Base-by-base conservation (phyloP, 768 basidiomycete genomes). In the Russula earlei region DNA sequence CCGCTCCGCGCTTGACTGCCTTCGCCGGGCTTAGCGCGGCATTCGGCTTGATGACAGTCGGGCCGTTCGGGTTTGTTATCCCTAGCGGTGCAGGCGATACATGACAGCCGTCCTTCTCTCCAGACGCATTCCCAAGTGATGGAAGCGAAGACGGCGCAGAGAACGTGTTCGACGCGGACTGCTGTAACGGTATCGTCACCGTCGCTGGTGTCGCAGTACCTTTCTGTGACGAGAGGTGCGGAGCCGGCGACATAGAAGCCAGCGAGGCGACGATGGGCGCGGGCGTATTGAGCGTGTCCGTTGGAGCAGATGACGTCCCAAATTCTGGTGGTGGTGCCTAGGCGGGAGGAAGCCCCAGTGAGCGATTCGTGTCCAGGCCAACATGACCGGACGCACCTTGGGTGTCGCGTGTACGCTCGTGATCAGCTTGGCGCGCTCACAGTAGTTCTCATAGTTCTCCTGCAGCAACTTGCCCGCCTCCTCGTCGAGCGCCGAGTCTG, bases 401-500 rank as follows among this genome's bases (percentile, higher is more conserved):
- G 89, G 87, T 19, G 85, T 90, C 36, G 93, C 94, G 66, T 97
- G 94, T 17, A 97, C 90, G 59, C 81, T 83, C 24, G 92, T 94
- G 64, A 95, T 91, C 20, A 96, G 78, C 67, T 79, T 83, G 15
- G 93, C 93, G 52, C 93, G 84, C 60, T 81, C 77, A 69, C 83
- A 91, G 66, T 95, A 97, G 64, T 79, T 85, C 46, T 85, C 81
- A 68, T 96, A 98, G 58, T 94, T 84, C 67, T 95, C 90, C 44
- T 95, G 74, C 37, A 96, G 71, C 48, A 95, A 76, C 68, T 92
- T 95, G 22, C 94, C 95, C 0, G 94, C 94, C 67, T 96, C 91
- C 67, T 97, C 94, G 68, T 97, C 92, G 46, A 97, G 74, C 0
- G 94, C 95, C 8, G 91, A 94, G 69, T 97, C 94, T 31, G 95